Percentiles rank a stretch among this genome's conserved stretches.
These are phyloP conservation scores for Pezicula radicicola DNA, from an alignment of 2,329 filamentous ascomycete genomes.

Conservation along the genomic window DNA sequence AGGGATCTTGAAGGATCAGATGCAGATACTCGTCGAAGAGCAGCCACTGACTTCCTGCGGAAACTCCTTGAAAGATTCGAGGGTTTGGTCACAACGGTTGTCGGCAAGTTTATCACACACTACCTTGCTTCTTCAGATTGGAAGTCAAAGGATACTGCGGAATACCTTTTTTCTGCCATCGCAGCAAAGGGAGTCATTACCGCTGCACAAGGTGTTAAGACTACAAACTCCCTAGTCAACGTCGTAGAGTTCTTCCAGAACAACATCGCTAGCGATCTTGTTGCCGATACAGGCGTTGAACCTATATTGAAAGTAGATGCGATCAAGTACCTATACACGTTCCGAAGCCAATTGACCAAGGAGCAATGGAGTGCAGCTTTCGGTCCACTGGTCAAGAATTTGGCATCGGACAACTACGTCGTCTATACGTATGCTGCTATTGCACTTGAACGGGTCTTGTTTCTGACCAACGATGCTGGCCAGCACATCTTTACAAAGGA, in stretches of 20 bases:
- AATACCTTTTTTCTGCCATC: conserved; percentile 92
- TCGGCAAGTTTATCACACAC: conserved; percentile 80
- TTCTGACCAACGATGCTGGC: conserved; percentile 72
- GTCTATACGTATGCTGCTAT: conserved; percentile 98
- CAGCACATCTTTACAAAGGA: conserved; percentile 76
- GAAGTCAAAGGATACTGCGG: conserved; percentile 98
- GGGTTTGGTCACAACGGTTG: conserved; percentile 78
- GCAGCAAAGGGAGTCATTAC: conserved; percentile 90
- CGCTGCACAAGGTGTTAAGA: conserved; percentile 84
- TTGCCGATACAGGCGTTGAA: conserved; percentile 65
- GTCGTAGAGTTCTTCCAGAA: conserved; percentile 95
- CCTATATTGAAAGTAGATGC: conserved; percentile 95
- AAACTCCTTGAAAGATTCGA: conserved; percentile 90
- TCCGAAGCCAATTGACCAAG: conserved; percentile 90
- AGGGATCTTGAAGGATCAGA: conserved; percentile 95
- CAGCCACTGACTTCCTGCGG: conserved; percentile 90
- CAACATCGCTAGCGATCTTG: conserved; percentile 84
- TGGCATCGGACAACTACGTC: conserved; percentile 88
- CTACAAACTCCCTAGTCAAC: conserved; percentile 81
- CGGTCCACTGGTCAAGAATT: conserved; percentile 83
- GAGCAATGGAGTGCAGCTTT: conserved; percentile 91
- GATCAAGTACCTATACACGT: conserved; percentile 96
- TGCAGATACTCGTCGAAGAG: conserved; percentile 85
- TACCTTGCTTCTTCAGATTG: conserved; percentile 84
- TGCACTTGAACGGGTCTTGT: conserved; percentile 89